Base-by-base conservation (phyloP, 495 filamentous ascomycete species). In the Aspergillus diversus region DNA sequence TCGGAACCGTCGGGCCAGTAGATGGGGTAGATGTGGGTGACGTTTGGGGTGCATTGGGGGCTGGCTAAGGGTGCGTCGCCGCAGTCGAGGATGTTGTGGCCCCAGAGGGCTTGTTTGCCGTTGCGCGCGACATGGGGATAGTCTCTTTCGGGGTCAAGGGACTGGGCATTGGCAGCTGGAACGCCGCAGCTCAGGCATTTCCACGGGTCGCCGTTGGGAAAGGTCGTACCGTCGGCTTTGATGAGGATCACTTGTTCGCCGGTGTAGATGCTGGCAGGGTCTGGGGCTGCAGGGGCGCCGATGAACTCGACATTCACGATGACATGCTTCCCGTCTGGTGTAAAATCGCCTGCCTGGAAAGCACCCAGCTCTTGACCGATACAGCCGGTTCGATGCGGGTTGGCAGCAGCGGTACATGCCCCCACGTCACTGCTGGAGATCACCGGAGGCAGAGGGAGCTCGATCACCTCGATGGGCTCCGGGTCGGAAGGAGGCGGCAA, bases 151-250 rank as follows among this genome's bases (percentile, higher is more conserved):
- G 56, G 56, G 48, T 57, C 31, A 2, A 67, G 32, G 16, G 37
- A 49, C 33, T 64, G 43, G 17, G 63, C 47, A 47, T 68, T 65
- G 46, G 43, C 31, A 5, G 32, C 42, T 0, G 64, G 59, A 1
- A 71, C 64, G 27, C 66, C 69, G 39, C 69, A 71, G 55, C 57
- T 70, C 7, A 70, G 13, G 46, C 68, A 70, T 32, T 70, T 70
- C 68, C 68, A 70, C 0, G 62, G 59, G 27, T 70, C 68, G 0
- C 64, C 68, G 17, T 59, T 70, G 7, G 64, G 15, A 15, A 70
- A 70, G 2, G 46, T 55, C 5, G 61, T 65, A 1, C 60, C 62
- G 47, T 70, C 59, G 1, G 64, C 48, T 51, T 65, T 66, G 34
- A 70, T 55, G 2, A 70, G 43, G 37, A 67, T 60, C n/a, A 70